A percentile compares a stretch with the other conserved stretches of the same genome.
Evolutionary conservation across 2,329 filamentous ascomycete species (phyloP).

Genomic region (Colletotrichum australisinense): DNA sequence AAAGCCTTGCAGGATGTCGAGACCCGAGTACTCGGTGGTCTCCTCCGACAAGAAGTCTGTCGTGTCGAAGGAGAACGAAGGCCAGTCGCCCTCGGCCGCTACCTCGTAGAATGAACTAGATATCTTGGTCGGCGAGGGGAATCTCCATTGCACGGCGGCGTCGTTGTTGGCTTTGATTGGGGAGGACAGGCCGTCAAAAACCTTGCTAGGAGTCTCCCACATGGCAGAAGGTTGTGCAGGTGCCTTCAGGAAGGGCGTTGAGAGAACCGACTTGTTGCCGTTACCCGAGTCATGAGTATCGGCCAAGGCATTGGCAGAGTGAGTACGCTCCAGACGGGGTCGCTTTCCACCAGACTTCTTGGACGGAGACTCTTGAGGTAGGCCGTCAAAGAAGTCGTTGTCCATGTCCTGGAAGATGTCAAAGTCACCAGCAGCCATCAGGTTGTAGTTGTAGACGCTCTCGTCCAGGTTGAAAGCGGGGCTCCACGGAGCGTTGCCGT

Average conservation of each 20-base stretch:
- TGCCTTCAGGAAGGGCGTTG: conserved; percentile 62
- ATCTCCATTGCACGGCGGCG: conserved; percentile 35
- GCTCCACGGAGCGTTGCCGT: conserved; percentile 68
- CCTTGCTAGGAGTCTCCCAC: conserved; percentile 69
- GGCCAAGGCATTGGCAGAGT: conserved; percentile 70
- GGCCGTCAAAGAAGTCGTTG: conserved; percentile 44
- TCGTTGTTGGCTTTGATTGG: conserved; percentile 60
- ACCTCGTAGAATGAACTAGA: conserved; percentile 46
- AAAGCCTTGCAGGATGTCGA: conserved; percentile 82
- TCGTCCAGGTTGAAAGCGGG: conserved; percentile 76
- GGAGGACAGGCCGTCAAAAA: conserved; percentile 65
- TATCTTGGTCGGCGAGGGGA: conserved; percentile 64
- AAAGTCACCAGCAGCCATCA: conserved; percentile 62
- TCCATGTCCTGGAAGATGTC: conserved; percentile 70
- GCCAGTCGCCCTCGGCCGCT: conserved; percentile 53
- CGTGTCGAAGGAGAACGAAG: conserved; percentile 51
- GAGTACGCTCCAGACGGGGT: conserved; percentile 72
- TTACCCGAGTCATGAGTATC: conserved; percentile 66
- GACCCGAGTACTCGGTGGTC: conserved; percentile 65
- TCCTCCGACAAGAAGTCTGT: conserved; percentile 69
- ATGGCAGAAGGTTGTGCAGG: conserved; percentile 52
- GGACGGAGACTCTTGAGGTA: conserved; percentile 70
- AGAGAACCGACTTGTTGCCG: conserved; percentile 61
- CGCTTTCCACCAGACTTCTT: conserved; percentile 63
- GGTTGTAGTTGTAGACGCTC: conserved; percentile 59